A percentile compares a stretch with the other conserved stretches of the same genome.
These are phyloP conservation scores for Yamagishiella unicocca DNA, from an alignment of 139 green algal genomes.

Conservation along the genomic window DNA sequence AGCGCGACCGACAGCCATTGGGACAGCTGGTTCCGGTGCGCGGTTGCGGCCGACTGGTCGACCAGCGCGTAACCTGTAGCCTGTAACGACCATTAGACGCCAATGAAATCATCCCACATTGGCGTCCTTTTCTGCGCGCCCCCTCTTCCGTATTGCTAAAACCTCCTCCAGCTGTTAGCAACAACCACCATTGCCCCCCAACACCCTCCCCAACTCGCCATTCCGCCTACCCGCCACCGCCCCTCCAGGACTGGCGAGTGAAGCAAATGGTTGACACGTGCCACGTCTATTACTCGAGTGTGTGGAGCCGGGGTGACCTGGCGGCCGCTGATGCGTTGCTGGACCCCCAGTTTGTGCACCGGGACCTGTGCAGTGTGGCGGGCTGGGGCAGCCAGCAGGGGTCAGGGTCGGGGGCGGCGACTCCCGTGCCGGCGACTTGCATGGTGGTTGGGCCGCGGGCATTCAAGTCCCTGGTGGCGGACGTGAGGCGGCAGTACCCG, in stretches of 20 bases:
- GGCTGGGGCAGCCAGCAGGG: neutral
- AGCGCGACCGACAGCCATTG: no score
- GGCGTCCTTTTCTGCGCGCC: no score
- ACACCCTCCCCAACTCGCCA: no score
- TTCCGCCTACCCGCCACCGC: neutral
- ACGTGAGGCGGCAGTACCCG: conserved; percentile 19
- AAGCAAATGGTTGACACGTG: conserved; percentile 52
- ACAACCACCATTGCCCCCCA: no score
- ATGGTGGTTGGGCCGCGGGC: conserved; percentile 4
- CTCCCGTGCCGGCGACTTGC: neutral
- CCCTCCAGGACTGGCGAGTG: conserved; percentile 54
- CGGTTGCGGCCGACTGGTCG: no score
- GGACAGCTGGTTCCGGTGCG: no score
- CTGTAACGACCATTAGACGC: no score
- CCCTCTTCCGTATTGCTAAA: no score
- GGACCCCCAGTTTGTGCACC: conserved; percentile 44
- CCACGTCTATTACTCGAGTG: conserved; percentile 25
- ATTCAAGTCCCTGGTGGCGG: neutral
- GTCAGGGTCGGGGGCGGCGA: neutral
- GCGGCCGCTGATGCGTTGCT: neutral
- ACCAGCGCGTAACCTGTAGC: no score
- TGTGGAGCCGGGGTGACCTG: conserved; percentile 47
- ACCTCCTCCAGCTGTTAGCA: no score
- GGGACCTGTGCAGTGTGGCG: conserved; percentile 17
- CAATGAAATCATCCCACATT: no score